Evolutionary conservation across 805 yeast species (phyloP).

Genomic region (Debaryomyces maramus): DNA sequence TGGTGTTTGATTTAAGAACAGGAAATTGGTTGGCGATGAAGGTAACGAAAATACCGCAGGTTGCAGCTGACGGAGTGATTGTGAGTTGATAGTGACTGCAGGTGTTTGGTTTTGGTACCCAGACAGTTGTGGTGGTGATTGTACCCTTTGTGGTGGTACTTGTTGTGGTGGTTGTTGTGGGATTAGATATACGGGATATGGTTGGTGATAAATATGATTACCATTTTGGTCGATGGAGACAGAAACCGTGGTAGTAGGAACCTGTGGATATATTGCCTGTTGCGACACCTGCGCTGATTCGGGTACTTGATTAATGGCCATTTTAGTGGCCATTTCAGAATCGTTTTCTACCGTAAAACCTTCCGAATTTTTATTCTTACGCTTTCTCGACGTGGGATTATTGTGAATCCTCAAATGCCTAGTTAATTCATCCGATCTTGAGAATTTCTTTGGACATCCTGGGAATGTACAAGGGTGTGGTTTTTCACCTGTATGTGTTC

Average conservation of each 20-base stretch:
- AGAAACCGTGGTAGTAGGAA: constrained; percentile 5
- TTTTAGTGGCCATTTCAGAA: background rate
- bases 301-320: constrained; percentile 1
- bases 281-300: constrained; percentile 6
- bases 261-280: background rate
- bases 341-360: background rate
- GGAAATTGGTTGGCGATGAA: constrained; percentile 26
- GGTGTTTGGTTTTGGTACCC: constrained; percentile 11
- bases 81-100: constrained; percentile 11
- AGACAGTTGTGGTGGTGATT: constrained; percentile 10
- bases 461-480: constrained; percentile 85
- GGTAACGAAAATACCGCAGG: constrained; percentile 30
- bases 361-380: constrained; percentile 28
- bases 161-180: constrained; percentile 17
- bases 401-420: constrained; percentile 82
- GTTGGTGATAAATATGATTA: constrained; percentile 29
- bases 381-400: constrained; percentile 50
- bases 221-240: constrained; percentile 29
- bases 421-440: constrained; percentile 82
- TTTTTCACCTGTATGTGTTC: constrained; percentile 93
- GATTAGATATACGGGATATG: constrained; percentile 39
- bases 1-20: constrained; percentile 4
- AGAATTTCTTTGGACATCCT: constrained; percentile 78
- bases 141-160: constrained; percentile 19
- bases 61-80: constrained; percentile 14